Evolutionary conservation across 2,329 filamentous ascomycete genomes (phyloP).

Genomic region (Fusarium sp.): DNA sequence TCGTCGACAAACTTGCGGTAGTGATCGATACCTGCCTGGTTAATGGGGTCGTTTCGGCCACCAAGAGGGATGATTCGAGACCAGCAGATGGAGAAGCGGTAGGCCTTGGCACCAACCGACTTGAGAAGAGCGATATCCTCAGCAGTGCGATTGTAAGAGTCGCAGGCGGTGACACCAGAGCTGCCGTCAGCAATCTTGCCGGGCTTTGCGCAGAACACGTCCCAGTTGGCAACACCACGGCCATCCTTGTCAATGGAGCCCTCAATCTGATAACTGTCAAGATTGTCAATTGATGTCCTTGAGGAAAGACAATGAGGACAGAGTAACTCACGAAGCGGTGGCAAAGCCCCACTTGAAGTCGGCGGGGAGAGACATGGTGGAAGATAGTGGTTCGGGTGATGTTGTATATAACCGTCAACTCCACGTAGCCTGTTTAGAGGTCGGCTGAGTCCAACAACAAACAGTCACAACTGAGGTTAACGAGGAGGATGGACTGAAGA

Average conservation of each 20-base stretch:
- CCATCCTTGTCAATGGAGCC: conserved; percentile 80
- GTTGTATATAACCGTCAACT: not conserved
- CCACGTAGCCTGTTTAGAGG: conserved; percentile 3
- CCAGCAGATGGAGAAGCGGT: conserved; percentile 90
- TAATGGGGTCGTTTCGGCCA: conserved; percentile 84
- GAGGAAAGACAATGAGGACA: conserved; percentile 20
- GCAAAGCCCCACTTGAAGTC: conserved; percentile 86
- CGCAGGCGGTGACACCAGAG: conserved; percentile 83
- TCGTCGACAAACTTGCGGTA: conserved; percentile 85
- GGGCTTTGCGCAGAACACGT: conserved; percentile 84
- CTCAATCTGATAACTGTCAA: conserved; percentile 86
- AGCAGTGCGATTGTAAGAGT: conserved; percentile 84
- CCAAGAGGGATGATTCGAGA: conserved; percentile 88
- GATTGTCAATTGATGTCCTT: conserved; percentile 25
- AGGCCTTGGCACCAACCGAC: conserved; percentile 77
- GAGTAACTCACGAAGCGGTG: conserved; percentile 73
- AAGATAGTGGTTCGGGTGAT: not conserved
- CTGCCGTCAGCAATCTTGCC: conserved; percentile 86
- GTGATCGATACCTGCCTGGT: conserved; percentile 80
- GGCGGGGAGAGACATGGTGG: conserved; percentile 63
- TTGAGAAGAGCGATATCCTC: conserved; percentile 85
- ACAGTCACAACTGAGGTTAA: conserved; percentile 7
- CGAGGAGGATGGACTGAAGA: not conserved
- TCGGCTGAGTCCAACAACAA: conserved; percentile 8
- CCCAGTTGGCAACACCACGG: conserved; percentile 87